These are phyloP conservation scores for Cystobasidium tubakii DNA, from an alignment of 768 basidiomycete genomes.

Conservation along the genomic window DNA sequence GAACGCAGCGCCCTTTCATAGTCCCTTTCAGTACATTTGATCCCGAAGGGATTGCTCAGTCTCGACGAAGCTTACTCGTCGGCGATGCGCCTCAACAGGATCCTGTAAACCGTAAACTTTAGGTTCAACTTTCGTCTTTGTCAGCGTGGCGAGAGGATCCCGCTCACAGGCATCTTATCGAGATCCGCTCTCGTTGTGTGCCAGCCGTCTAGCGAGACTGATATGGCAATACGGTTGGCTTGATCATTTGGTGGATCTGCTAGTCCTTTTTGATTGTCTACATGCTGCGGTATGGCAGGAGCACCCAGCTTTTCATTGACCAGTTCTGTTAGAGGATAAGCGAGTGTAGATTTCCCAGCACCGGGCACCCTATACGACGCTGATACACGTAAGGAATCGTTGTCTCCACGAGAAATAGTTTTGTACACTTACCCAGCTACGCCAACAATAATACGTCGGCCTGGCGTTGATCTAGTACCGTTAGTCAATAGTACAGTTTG, in stretches of 20 bases:
- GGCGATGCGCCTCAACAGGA: constrained; percentile 67
- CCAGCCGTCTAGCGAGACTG: constrained; percentile 86
- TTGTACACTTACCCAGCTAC: constrained; percentile 40
- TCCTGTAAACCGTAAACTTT: constrained; percentile 50
- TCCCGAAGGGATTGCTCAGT: neutral
- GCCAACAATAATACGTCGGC: constrained; percentile 36
- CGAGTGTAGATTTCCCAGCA: constrained; percentile 76
- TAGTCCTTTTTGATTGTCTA: constrained; percentile 34
- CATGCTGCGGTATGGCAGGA: neutral
- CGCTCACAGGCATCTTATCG: constrained; percentile 58
- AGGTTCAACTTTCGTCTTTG: too few species aligned
- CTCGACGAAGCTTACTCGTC: constrained; percentile 52
- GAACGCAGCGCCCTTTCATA: constrained; percentile 66
- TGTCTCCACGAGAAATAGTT: too few species aligned
- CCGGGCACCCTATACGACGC: constrained; percentile 60
- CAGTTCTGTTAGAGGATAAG: constrained; percentile 57
- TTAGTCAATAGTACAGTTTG: neutral
- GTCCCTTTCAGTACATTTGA: neutral
- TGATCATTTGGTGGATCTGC: constrained; percentile 1
- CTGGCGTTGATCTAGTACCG: neutral
- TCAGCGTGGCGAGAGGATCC: too few species aligned
- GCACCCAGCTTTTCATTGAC: constrained; percentile 55
- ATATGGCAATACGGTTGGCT: constrained; percentile 53
- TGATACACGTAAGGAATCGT: neutral
- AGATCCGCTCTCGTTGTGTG: constrained; percentile 75